Evolutionary conservation across 2,329 filamentous ascomycete genomes (phyloP).

Genomic region (Fusarium avenaceum): DNA sequence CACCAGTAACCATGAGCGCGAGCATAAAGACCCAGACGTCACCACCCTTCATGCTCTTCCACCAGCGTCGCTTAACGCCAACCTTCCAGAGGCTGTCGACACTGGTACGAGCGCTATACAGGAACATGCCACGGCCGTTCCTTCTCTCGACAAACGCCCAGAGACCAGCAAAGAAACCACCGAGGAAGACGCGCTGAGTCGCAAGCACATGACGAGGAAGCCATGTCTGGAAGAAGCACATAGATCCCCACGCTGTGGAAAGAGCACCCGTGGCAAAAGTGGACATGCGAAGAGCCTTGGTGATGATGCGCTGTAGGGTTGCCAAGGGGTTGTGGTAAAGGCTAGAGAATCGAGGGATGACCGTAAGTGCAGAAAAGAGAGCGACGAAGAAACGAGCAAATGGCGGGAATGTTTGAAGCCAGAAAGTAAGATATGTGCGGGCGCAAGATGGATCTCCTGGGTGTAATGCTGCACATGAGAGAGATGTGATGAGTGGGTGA

Average conservation of each 20-base stretch:
- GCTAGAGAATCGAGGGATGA: slow-evolving; percentile 75
- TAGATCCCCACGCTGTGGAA: slow-evolving; percentile 86
- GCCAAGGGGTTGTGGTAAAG: slow-evolving; percentile 78
- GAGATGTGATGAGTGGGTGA: slow-evolving; percentile 85
- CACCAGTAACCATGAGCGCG: slow-evolving; percentile 82
- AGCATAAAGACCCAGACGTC: slow-evolving; percentile 87
- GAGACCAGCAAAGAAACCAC: slow-evolving; percentile 85
- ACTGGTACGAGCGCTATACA: slow-evolving; percentile 83
- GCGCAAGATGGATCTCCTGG: slow-evolving; percentile 89
- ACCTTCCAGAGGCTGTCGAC: slow-evolving; percentile 92
- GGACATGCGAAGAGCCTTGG: slow-evolving; percentile 78
- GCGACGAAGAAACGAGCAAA: slow-evolving; percentile 83
- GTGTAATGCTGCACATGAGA: slow-evolving; percentile 92
- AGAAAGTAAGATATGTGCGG: slow-evolving; percentile 88
- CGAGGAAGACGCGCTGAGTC: slow-evolving; percentile 89
- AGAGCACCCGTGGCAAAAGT: slow-evolving; percentile 83
- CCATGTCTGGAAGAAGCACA: slow-evolving; percentile 88
- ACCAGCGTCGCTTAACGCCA: slow-evolving; percentile 90
- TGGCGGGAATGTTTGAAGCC: slow-evolving; percentile 84
- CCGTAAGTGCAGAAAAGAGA: slow-evolving; percentile 76
- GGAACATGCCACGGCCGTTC: slow-evolving; percentile 75
- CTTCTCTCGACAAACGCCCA: slow-evolving; percentile 84
- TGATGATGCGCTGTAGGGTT: slow-evolving; percentile 75
- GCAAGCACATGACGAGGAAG: slow-evolving; percentile 81
- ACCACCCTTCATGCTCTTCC: slow-evolving; percentile 84